A percentile compares a stretch with the other conserved stretches of the same genome.
phyloP scores from a whole-genome alignment of 2,329 filamentous ascomycete species.

The Alternaria tenuissima region DNA sequence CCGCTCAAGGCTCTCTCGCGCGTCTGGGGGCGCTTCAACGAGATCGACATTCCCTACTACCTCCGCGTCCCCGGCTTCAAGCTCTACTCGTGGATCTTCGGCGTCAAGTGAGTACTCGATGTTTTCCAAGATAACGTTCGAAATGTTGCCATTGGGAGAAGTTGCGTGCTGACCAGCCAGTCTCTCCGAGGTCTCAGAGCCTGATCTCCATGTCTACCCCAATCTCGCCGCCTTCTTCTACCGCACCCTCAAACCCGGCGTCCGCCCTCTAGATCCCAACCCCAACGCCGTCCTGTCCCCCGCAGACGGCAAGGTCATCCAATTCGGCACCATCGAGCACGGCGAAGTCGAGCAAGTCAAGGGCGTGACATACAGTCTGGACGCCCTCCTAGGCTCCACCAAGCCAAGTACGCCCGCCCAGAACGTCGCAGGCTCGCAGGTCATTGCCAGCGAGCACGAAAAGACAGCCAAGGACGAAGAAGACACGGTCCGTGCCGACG shows the following conservation, averaged over 20 bases:
- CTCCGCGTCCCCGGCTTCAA: slow-evolving; percentile 89
- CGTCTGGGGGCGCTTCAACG: slow-evolving; percentile 91
- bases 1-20: slow-evolving; percentile 90
- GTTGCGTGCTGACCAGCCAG: slow-evolving; percentile 51
- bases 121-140: too few species aligned
- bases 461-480: slow-evolving; percentile 55
- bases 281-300: slow-evolving; percentile 84
- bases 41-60: slow-evolving; percentile 86
- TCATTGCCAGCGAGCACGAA: slow-evolving; percentile 36
- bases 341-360: slow-evolving; percentile 99
- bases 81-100: slow-evolving; percentile 88
- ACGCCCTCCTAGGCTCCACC: slow-evolving; percentile 78
- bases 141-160: too few species aligned
- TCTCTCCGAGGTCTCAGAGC: slow-evolving; percentile 85
- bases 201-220: slow-evolving; percentile 86
- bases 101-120: slow-evolving; percentile 68
- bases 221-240: slow-evolving; percentile 99
- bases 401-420: slow-evolving; percentile 56
- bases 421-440: slow-evolving; percentile 31
- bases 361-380: slow-evolving; percentile 96
- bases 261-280: slow-evolving; percentile 82
- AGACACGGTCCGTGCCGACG: slow-evolving; percentile 78
- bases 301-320: slow-evolving; percentile 87
- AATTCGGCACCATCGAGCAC: slow-evolving; percentile 90
- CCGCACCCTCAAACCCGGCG: slow-evolving; percentile 87